These are phyloP conservation scores for Lantana camara DNA, from an alignment of 257 asterid species.

Conservation along the genomic window DNA sequence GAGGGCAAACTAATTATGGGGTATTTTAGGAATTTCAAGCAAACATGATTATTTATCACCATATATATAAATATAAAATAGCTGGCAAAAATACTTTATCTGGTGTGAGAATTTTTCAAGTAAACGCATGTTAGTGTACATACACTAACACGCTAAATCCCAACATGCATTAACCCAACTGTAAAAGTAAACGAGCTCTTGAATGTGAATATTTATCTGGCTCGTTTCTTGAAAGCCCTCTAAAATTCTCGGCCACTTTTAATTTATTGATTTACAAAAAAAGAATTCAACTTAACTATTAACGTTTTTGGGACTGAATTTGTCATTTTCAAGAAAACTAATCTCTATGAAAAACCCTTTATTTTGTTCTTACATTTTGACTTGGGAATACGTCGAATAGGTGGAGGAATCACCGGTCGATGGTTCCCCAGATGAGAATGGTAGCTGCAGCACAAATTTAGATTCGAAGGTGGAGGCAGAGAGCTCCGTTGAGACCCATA, in stretches of 20 bases:
- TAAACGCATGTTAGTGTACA: no score
- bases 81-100: no score
- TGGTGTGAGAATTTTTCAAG: no score
- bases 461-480: constrained; percentile 31
- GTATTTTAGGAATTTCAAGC: no score
- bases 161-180: no score
- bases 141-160: no score
- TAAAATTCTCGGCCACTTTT: background rate
- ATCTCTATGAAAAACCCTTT: background rate
- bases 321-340: background rate
- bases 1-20: no score
- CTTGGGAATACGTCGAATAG: constrained; percentile 24
- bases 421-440: constrained; percentile 30
- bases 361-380: background rate
- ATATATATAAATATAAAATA: no score
- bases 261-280: background rate
- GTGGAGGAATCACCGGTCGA: constrained; percentile 40
- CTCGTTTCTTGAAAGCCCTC: background rate
- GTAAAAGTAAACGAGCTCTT: no score
- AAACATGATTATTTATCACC: no score
- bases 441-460: constrained; percentile 23
- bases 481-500: constrained; percentile 28
- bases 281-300: background rate
- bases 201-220: background rate
- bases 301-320: background rate